Evolutionary conservation across 345 rosid species (phyloP), one percentile per base, ranked within the genome.

Genomic region (Eucalyptus cloeziana): DNA sequence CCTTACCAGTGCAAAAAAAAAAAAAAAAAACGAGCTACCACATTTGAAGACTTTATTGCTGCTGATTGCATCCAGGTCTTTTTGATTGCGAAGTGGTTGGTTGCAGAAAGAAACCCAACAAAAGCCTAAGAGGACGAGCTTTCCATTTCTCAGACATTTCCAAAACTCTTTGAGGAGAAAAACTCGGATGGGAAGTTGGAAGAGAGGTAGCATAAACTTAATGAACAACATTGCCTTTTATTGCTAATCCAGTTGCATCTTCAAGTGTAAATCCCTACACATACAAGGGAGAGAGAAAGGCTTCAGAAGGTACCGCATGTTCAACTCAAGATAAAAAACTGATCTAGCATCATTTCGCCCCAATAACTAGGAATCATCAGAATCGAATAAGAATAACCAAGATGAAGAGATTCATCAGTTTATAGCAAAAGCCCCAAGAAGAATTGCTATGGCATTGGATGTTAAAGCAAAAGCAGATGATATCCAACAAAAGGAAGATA

Each of bases 11-110:
- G 99, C 99, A 91, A 96, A 97, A 93, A 97, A 93, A 97, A n/a
- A n/a, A n/a, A n/a, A 93, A 97, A 97, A 92, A 96, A 97, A 76
- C 97, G 94, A 50, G 90, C 97, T 30, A 93, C 99, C 49, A 96
- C 98, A 91, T 93, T 89, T 88, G 93, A 94, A 86, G 96, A 91
- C 91, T 92, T 96, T 86, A 96, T 88, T 85, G 94, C 92, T 27
- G 95, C 87, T 90, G 95, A 96, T 87, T 96, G 98, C 97, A 97
- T 95, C 99, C 99, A 97, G 89, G 99, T 97, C 93, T 96, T 96
- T 90, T 99, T 95, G 87, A 95, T 95, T 22, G 98, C 95, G 89
- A 96, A 96, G 94, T 96, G 99, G 92, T 95, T 96, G n/a, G 98
- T 94, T 89, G 99, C 99, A 87, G 99, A 97, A 6, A 97, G 95